A percentile compares a stretch with the other conserved stretches of the same genome.
phyloP scores from a whole-genome alignment of 1,284 basidiomycete species.

The Chondrostereum purpureum region DNA sequence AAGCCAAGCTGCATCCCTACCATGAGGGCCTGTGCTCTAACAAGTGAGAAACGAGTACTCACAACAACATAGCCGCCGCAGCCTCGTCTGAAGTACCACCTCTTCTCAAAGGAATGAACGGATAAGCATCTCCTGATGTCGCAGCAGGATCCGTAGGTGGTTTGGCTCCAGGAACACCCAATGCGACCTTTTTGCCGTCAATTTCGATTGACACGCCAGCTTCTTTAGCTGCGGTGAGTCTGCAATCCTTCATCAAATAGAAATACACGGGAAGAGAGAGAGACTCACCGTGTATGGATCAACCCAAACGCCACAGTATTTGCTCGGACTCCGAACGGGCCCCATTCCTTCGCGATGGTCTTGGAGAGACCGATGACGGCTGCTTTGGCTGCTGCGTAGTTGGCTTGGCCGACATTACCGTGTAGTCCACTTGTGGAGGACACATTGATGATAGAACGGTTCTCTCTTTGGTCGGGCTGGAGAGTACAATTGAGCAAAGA shows the following conservation, averaged over 20 bases:
- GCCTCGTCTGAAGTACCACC: slow-evolving; percentile 76
- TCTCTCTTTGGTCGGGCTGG: slow-evolving; percentile 46
- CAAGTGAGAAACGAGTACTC: slow-evolving; percentile 23
- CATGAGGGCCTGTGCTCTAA: slow-evolving; percentile 10
- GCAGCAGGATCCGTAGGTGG: slow-evolving; percentile 24
- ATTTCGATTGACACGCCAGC: slow-evolving; percentile 72
- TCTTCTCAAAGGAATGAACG: slow-evolving; percentile 67
- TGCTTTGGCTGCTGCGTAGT: slow-evolving; percentile 77
- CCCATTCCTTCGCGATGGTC: slow-evolving; percentile 87
- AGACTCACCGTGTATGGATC: slow-evolving; percentile 59
- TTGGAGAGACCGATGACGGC: slow-evolving; percentile 76
- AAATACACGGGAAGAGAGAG: not conserved
- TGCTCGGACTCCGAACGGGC: slow-evolving; percentile 72
- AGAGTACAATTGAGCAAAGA: no score
- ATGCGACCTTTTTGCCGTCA: slow-evolving; percentile 75
- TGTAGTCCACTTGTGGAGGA: slow-evolving; percentile 75
- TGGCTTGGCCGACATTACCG: slow-evolving; percentile 80
- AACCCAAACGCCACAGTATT: slow-evolving; percentile 78
- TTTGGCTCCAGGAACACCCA: slow-evolving; percentile 65
- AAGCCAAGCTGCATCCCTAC: slow-evolving; percentile 48
- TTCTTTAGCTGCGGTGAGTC: slow-evolving; percentile 71
- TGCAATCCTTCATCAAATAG: slow-evolving; percentile 17
- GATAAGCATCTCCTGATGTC: slow-evolving; percentile 31
- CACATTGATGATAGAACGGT: slow-evolving; percentile 74
- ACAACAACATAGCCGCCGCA: slow-evolving; percentile 69